These are phyloP conservation scores for Saitozyma sp. DNA, from an alignment of 768 basidiomycete species.

Conservation along the genomic window DNA sequence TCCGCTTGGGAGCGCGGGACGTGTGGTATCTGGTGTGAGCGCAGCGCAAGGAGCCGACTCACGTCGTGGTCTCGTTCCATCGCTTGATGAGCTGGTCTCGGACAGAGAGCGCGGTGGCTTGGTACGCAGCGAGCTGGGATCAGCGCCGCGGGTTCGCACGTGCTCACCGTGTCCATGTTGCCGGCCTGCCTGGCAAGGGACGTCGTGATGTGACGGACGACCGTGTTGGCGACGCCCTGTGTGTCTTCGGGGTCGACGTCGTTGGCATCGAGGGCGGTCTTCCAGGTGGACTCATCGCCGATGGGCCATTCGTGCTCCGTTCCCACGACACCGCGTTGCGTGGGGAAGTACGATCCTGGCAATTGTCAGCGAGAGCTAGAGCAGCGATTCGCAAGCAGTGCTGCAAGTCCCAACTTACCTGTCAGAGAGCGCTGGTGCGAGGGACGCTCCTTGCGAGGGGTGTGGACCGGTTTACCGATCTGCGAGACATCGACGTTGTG, in stretches of 20 bases:
- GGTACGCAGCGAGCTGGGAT: constrained; percentile 74
- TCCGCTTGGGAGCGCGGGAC: constrained; percentile 51
- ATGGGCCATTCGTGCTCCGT: constrained; percentile 49
- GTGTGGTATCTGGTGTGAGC: constrained; percentile 48
- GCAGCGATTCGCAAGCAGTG: neutral
- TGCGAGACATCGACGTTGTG: constrained; percentile 32
- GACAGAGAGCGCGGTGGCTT: constrained; percentile 82
- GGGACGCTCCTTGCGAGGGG: constrained; percentile 44
- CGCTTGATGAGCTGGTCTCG: constrained; percentile 79
- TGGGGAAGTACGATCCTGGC: constrained; percentile 50
- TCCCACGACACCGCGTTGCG: constrained; percentile 24
- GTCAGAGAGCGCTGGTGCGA: constrained; percentile 42
- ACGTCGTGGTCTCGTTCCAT: constrained; percentile 74
- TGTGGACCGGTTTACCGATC: constrained; percentile 43
- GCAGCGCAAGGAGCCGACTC: constrained; percentile 16
- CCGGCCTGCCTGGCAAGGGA: constrained; percentile 87
- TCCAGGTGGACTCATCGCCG: constrained; percentile 53
- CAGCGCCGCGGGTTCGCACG: constrained; percentile 4
- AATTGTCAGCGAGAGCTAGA: neutral
- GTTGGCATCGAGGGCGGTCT: constrained; percentile 45
- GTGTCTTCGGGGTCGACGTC: constrained; percentile 39
- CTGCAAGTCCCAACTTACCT: constrained; percentile 20
- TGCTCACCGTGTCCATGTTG: constrained; percentile 65
- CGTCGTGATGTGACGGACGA: constrained; percentile 54
- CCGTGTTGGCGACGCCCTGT: constrained; percentile 42